Base-by-base conservation (phyloP, 768 basidiomycete genomes). In the Psilocybe cyanescens region DNA sequence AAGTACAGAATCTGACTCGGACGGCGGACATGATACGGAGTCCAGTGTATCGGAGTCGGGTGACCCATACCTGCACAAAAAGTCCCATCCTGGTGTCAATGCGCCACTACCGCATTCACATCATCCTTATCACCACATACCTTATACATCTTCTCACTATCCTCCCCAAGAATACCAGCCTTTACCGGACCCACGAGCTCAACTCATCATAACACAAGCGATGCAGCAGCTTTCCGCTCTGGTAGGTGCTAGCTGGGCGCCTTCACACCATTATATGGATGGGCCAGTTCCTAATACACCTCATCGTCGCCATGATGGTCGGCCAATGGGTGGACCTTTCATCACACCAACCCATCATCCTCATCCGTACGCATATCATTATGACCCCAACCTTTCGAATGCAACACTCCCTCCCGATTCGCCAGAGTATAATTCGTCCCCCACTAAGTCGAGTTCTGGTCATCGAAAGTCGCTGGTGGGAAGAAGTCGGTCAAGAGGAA, bases 331-430 rank as follows among this genome's bases (percentile, higher is more conserved):
- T n/a, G 61, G 57, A 44, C 37, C 71, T 28, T 78, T 75, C 56
- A 69, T 72, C 2, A 80, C 79, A 3, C 79, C 82, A 1, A 75
- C 71, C 33, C 75, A 73, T 54, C 76, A 74, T 63, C 71, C 70
- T 16, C 76, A 78, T 57, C 70, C 74, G 1, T 76, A 80, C 62
- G 74, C 79, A 3, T 76, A 75, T 68, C 57, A 70, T 17, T 81
- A 75, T 55, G 76, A 84, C 57, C 82, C 85, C 2, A 74, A 74
- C 44, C 74, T 79, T 54, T 83, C 86, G 16, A 68, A 65, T 54
- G 82, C 78, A 7, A 81, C 80, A 1, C 64, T 83, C n/a, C 84
- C 86, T 3, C 82, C 86, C 4, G 82, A 82, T 46, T 83, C 85
- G 3, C 81, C 85, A 2, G 73, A 80, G 57, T 65, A 65, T n/a